Conservation (phyloP, 306 rosid species). For the Macrotyloma uniflorum region DNA sequence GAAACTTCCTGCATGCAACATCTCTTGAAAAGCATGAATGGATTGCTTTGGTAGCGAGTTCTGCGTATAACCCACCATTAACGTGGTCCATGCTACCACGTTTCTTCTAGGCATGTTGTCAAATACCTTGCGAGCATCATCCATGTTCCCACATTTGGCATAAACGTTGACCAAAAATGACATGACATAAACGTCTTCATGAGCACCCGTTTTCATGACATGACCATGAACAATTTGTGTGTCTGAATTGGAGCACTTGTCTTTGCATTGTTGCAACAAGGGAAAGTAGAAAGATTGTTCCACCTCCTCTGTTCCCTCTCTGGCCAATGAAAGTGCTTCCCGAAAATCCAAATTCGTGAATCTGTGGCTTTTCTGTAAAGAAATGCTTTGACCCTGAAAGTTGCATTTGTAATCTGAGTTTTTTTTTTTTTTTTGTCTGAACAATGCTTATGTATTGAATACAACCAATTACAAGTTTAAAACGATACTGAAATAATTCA, state of each 20-base stretch:
- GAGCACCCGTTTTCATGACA: constrained; percentile 68
- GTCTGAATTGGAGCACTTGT: constrained; percentile 43
- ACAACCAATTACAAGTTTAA: neutral
- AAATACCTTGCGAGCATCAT: constrained; percentile 59
- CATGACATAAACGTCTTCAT: constrained; percentile 55
- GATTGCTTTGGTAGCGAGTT: constrained; percentile 59
- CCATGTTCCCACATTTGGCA: constrained; percentile 72
- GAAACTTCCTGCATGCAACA: constrained; percentile 71
- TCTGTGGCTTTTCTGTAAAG: constrained; percentile 59
- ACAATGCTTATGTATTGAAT: neutral
- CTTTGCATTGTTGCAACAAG: constrained; percentile 69
- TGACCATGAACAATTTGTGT: constrained; percentile 69
- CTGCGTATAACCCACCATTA: constrained; percentile 72
- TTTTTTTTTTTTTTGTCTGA: no score
- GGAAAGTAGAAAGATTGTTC: constrained; percentile 58
- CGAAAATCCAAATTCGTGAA: constrained; percentile 55
- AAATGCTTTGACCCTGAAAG: constrained; percentile 57
- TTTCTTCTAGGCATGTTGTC: constrained; percentile 62
- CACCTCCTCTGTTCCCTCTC: constrained; percentile 43
- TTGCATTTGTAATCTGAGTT: neutral
- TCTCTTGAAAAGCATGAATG: constrained; percentile 59
- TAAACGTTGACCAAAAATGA: constrained; percentile 66
- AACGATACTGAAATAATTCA: neutral
- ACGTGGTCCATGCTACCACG: constrained; percentile 69
- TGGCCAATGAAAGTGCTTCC: constrained; percentile 54